Percentiles rank a stretch among this genome's conserved stretches.
These are phyloP conservation scores for Apiospora saccharicola DNA, from an alignment of 2,329 filamentous ascomycete species.

Conservation along the genomic window DNA sequence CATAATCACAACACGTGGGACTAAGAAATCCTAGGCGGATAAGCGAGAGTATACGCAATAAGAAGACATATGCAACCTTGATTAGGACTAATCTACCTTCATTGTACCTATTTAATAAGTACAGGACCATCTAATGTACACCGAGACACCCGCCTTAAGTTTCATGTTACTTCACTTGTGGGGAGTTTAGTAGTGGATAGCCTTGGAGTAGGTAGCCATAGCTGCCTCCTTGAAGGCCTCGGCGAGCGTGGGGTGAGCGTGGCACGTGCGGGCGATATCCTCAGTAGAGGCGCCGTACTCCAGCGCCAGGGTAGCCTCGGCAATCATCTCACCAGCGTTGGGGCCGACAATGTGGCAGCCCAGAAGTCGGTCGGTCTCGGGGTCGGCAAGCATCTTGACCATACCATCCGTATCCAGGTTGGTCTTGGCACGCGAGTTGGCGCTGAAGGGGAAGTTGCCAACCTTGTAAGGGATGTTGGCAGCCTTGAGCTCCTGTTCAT, in stretches of 20 bases:
- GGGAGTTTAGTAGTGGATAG: constrained; percentile 84
- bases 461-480: constrained; percentile 90
- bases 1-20: not conserved
- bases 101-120: constrained; percentile 21
- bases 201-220: constrained; percentile 95
- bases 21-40: not conserved
- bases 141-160: constrained; percentile 23
- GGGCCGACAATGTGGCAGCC: constrained; percentile 96
- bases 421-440: constrained; percentile 98
- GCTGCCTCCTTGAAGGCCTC: constrained; percentile 99
- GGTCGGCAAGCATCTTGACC: constrained; percentile 97
- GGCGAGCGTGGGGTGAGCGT: constrained; percentile 93
- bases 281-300: constrained; percentile 97
- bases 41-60: constrained; percentile 7
- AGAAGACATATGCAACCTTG: constrained; percentile 19
- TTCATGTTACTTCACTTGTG: constrained; percentile 15
- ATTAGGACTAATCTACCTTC: constrained; percentile 17
- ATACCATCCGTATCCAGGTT: constrained; percentile 95
- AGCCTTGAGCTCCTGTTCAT: constrained; percentile 93
- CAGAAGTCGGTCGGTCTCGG: constrained; percentile 93
- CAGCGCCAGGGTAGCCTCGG: constrained; percentile 91
- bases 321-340: constrained; percentile 99
- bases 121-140: constrained; percentile 35
- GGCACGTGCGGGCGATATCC: constrained; percentile 92
- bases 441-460: constrained; percentile 95